A percentile compares a stretch with the other conserved stretches of the same genome.
phyloP scores from a whole-genome alignment of 805 yeast genomes.

The Brettanomyces sp. region DNA sequence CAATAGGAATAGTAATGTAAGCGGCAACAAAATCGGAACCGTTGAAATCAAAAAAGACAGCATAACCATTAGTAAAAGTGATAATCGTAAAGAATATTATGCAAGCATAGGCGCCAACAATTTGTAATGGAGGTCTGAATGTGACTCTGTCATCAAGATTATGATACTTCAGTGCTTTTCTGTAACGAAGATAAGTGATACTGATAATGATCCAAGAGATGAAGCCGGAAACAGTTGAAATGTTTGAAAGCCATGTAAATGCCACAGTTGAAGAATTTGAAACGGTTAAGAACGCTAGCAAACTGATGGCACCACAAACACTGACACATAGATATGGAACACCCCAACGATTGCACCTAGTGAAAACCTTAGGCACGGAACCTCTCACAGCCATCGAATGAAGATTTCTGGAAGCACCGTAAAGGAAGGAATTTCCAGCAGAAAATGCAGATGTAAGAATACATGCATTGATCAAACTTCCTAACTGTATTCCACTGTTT shows the following conservation, averaged over 20 bases:
- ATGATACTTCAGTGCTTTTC: constrained; percentile 51
- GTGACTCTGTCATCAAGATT: constrained; percentile 45
- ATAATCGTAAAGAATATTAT: constrained; percentile 33
- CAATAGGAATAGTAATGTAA: constrained; percentile 49
- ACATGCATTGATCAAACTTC: constrained; percentile 71
- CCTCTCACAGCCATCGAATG: constrained; percentile 68
- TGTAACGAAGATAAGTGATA: constrained; percentile 50
- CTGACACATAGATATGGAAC: constrained; percentile 54
- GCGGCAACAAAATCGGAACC: constrained; percentile 60
- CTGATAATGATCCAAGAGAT: constrained; percentile 51
- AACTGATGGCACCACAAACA: constrained; percentile 37
- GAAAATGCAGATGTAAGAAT: constrained; percentile 43
- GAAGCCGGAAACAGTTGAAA: constrained; percentile 61
- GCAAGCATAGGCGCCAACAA: constrained; percentile 48
- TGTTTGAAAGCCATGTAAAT: constrained; percentile 60
- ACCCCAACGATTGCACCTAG: constrained; percentile 54
- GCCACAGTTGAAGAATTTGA: constrained; percentile 47
- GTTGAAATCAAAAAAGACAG: constrained; percentile 41
- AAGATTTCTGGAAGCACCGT: constrained; percentile 64
- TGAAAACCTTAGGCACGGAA: constrained; percentile 62
- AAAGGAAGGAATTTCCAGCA: constrained; percentile 71
- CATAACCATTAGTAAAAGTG: constrained; percentile 48
- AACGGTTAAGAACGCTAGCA: constrained; percentile 60
- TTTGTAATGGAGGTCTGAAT: constrained; percentile 46
- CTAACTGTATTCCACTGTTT: constrained; percentile 62